Percentiles rank a stretch among this genome's conserved stretches.
Evolutionary conservation across 805 yeast genomes (phyloP).

Genomic region (Tetrapisispora fleetii): DNA sequence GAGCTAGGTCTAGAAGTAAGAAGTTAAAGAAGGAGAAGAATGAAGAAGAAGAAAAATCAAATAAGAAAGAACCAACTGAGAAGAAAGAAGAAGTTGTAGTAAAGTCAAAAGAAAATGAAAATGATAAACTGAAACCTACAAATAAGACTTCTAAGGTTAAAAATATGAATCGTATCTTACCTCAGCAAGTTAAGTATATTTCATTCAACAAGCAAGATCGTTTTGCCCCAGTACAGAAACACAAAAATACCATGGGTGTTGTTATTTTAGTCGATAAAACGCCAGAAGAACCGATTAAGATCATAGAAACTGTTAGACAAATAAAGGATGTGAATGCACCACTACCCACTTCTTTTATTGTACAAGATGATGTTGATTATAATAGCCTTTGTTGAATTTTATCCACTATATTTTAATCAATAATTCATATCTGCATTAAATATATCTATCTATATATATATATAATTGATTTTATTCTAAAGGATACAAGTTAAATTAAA

Average conservation of each 20-base stretch:
- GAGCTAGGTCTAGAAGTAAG: conserved; percentile 88
- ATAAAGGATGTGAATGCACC: conserved; percentile 65
- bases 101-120: conserved; percentile 15
- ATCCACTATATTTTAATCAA: neutral
- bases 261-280: conserved; percentile 57
- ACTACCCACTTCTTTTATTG: conserved; percentile 26
- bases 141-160: conserved; percentile 59
- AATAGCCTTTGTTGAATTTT: conserved; percentile 2
- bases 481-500: neutral
- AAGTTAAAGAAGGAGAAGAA: conserved; percentile 43
- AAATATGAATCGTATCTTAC: conserved; percentile 82
- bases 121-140: conserved; percentile 41
- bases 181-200: conserved; percentile 76
- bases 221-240: conserved; percentile 74
- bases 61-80: conserved; percentile 29
- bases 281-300: conserved; percentile 50
- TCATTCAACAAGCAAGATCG: conserved; percentile 67
- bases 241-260: conserved; percentile 59
- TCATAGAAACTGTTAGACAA: conserved; percentile 79
- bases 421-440: conserved; percentile 1
- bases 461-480: neutral
- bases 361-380: conserved; percentile 25
- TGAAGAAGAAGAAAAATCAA: conserved; percentile 30
- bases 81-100: conserved; percentile 21
- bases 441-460: neutral